phyloP scores from a whole-genome alignment of 106 monocot species.

The Apostasia shenzhenica region DNA sequence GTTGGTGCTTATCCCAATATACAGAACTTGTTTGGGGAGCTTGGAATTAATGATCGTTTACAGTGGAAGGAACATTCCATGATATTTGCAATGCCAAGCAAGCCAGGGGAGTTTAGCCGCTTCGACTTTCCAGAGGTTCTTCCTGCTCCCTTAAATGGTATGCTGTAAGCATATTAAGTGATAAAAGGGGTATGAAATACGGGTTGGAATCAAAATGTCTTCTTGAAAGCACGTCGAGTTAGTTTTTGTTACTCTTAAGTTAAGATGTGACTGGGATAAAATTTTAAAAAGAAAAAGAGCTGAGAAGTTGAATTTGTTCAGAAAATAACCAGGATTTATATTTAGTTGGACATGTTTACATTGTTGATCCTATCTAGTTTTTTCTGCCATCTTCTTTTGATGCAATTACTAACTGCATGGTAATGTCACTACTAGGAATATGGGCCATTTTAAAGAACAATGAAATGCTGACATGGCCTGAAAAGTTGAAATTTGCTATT shows the following conservation, averaged over 20 bases:
- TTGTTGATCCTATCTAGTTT: background rate
- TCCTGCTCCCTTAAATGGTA: constrained; percentile 97
- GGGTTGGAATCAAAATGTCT: no score
- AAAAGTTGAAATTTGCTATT: constrained; percentile 89
- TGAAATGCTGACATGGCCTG: constrained; percentile 98
- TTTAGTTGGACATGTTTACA: background rate
- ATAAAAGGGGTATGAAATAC: no score
- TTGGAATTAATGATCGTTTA: constrained; percentile 93
- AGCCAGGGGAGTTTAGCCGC: constrained; percentile 96
- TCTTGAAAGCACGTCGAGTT: no score
- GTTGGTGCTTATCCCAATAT: constrained; percentile 99
- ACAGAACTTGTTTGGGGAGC: constrained; percentile 96
- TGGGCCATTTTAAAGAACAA: constrained; percentile 96
- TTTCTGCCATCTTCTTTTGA: background rate
- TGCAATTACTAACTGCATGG: background rate
- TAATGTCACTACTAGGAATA: constrained; percentile 46
- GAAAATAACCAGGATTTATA: background rate
- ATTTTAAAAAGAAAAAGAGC: no score
- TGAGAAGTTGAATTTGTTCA: no score
- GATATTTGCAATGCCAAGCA: constrained; percentile 97
- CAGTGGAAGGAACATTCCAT: constrained; percentile 99
- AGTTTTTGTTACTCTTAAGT: no score
- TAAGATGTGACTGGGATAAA: no score
- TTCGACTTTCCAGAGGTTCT: constrained; percentile 95
- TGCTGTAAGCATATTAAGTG: constrained; percentile 1